Base-by-base conservation (phyloP, 805 yeast genomes). In the Lachancea mirantina region DNA sequence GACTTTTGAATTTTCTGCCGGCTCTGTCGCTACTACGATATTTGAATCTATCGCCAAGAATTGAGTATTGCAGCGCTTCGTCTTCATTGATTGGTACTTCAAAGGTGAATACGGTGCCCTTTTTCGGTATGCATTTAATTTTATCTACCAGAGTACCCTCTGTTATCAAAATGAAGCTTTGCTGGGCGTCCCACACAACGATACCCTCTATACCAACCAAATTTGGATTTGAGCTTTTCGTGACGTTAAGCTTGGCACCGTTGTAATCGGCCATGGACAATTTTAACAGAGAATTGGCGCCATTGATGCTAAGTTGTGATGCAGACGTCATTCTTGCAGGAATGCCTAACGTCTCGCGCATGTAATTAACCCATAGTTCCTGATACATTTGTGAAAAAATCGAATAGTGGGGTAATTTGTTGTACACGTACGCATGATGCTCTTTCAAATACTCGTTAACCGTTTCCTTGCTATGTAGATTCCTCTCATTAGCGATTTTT, bases 111-210 rank as follows among this genome's bases (percentile, higher is more conserved):
- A 75, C 55, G 0, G 84, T 64, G 2, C 82, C 82, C 34, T 67
- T 68, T 50, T 88, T 88, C 21, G 78, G 78, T 10, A 88, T 54
- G 40, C 78, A 59, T 44, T 74, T 68, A 22, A 84, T 38, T 4
- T 87, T 87, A 17, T 89, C 92, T 3, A 77, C 62, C 42, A 35
- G 57, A 48, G 39, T 47, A 8, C 54, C 58, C 29, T 15, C 38
- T 4, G 52, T 50, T 1, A 76, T 69, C 28, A 85, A 48, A 2
- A 84, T 68, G 49, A 84, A 79, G 39, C 72, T 70, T 43, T 76
- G 74, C 52, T 81, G 85, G 6, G 89, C 71, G 51, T 87, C 96
- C 81, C 92, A 83, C 2, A 84, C 61, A 2, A 87, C 83, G 4
- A 87, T 81, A 0, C 96, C 96, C 23, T 63, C 43, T 19, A 68